Evolutionary conservation across 1,284 basidiomycete genomes (phyloP).

Genomic region (Cutaneotrichosporon dermatis): DNA sequence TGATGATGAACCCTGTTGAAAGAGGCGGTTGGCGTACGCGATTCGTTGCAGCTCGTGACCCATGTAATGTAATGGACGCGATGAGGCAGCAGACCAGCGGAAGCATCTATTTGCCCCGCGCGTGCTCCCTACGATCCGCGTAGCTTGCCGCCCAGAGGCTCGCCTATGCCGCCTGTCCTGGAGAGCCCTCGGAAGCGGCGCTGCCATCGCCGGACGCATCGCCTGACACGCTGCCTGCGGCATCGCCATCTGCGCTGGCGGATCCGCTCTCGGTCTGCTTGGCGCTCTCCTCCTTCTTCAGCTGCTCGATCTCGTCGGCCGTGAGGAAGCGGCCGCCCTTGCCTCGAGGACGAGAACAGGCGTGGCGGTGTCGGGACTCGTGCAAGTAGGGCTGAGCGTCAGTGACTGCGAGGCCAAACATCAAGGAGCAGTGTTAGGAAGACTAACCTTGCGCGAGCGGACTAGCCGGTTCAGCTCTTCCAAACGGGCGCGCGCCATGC

Average conservation of each 20-base stretch:
- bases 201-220: not conserved
- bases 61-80: too few species aligned
- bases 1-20: too few species aligned
- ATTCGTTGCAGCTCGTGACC: too few species aligned
- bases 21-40: too few species aligned
- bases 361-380: constrained; percentile 95
- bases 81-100: too few species aligned
- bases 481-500: constrained; percentile 77
- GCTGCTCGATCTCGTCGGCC: constrained; percentile 71
- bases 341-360: constrained; percentile 91
- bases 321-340: constrained; percentile 96
- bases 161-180: not conserved
- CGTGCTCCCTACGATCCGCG: too few species aligned
- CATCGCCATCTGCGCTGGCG: constrained; percentile 1
- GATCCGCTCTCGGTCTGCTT: constrained; percentile 14
- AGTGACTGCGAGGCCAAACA: not conserved
- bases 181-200: not conserved
- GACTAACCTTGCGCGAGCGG: constrained; percentile 75
- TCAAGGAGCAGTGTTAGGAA: too few species aligned
- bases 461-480: constrained; percentile 89
- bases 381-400: constrained; percentile 80
- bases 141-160: not conserved
- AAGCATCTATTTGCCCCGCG: too few species aligned
- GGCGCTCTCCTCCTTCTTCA: constrained; percentile 45
- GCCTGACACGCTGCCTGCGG: not conserved